Percentiles rank a stretch among this genome's conserved stretches.
These are phyloP conservation scores for Melaleuca quinquenervia DNA, from an alignment of 345 rosid genomes.

Conservation along the genomic window DNA sequence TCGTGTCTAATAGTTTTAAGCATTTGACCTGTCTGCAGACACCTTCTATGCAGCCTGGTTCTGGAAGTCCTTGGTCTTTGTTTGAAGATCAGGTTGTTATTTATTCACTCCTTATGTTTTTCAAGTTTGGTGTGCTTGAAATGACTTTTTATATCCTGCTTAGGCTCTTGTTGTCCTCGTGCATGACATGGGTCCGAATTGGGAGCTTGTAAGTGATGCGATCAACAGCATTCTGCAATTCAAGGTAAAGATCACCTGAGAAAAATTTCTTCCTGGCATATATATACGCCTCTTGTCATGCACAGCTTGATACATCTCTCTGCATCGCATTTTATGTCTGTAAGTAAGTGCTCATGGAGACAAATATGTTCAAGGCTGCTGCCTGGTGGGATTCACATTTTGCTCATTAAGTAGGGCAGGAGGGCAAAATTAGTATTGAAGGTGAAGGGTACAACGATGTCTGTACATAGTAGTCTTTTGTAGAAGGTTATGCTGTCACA, in stretches of 20 bases:
- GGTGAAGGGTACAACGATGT: not conserved
- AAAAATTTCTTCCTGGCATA: not conserved
- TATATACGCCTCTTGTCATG: not conserved
- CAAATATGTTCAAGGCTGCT: not conserved
- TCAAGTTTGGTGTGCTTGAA: conserved; percentile 5
- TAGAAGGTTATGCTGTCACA: not conserved
- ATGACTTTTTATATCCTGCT: conserved; percentile 2
- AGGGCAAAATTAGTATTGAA: not conserved
- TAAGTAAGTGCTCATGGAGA: not conserved
- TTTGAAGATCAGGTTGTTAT: conserved; percentile 93
- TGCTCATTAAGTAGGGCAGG: not conserved
- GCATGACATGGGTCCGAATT: conserved; percentile 99
- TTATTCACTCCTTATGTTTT: conserved; percentile 3
- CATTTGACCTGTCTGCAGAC: conserved; percentile 29
- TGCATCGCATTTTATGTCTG: not conserved
- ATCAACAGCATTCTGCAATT: conserved; percentile 82
- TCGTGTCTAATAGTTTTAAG: not conserved
- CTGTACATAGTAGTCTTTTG: not conserved
- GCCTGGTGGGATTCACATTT: not conserved
- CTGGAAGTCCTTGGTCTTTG: conserved; percentile 84
- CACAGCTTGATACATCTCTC: not conserved
- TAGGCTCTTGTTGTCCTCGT: conserved; percentile 99
- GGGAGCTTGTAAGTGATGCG: conserved; percentile 99
- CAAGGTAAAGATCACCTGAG: conserved; percentile 35
- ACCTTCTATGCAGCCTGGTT: conserved; percentile 62